phyloP scores from a whole-genome alignment of 306 rosid genomes.

The Elaeagnus macrophylla region DNA sequence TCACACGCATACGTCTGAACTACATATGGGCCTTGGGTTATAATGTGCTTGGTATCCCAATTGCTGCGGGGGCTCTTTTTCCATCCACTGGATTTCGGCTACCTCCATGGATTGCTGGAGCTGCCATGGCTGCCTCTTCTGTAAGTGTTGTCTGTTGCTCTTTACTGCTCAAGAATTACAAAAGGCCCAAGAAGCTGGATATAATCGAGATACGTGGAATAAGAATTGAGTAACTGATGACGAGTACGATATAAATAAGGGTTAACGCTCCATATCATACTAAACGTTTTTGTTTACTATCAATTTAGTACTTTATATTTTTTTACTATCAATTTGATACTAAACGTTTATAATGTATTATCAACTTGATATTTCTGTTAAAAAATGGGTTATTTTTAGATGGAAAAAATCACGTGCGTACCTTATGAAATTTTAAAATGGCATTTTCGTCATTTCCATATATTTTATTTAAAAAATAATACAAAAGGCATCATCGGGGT shows the following conservation, averaged over 20 bases:
- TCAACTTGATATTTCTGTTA: no score
- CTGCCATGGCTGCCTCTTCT: constrained; percentile 76
- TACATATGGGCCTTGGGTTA: constrained; percentile 63
- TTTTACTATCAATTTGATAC: no score
- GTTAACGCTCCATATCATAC: no score
- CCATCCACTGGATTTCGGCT: constrained; percentile 44
- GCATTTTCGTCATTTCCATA: no score
- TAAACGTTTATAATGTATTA: no score
- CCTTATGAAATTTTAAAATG: no score
- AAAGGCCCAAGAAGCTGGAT: constrained; percentile 39
- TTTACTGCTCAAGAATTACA: constrained; percentile 44
- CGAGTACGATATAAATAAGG: background rate
- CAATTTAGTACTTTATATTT: no score
- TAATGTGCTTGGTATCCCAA: constrained; percentile 52
- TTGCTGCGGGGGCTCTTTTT: constrained; percentile 56
- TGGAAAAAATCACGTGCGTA: no score
- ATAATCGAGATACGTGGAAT: constrained; percentile 35
- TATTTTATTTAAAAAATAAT: no score
- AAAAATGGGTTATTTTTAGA: no score
- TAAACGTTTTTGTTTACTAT: no score
- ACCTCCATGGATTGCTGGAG: constrained; percentile 80
- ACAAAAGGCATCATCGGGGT: no score
- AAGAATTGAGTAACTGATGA: constrained; percentile 20
- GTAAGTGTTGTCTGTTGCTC: constrained; percentile 63
- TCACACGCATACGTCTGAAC: constrained; percentile 42